Evolutionary conservation across 2,329 filamentous ascomycete genomes (phyloP).

Genomic region (Colletotrichum sp.): DNA sequence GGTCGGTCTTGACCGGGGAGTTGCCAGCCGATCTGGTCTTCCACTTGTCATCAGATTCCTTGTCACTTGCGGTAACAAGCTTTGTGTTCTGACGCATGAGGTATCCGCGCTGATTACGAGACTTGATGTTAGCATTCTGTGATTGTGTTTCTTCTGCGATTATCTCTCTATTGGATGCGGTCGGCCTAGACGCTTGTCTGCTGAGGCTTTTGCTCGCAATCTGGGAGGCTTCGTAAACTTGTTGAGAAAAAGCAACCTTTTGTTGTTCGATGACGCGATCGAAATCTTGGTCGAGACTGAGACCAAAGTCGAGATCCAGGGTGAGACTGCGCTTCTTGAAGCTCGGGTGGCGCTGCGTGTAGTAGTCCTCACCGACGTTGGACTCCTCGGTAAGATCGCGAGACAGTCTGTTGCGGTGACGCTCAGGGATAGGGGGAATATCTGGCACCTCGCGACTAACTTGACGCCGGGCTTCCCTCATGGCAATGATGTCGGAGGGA

Average conservation of each 20-base stretch:
- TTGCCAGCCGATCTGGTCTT: constrained; percentile 67
- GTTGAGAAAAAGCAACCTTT: constrained; percentile 76
- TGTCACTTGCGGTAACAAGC: constrained; percentile 89
- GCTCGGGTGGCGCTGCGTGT: constrained; percentile 69
- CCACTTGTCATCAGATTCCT: constrained; percentile 62
- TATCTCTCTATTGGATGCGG: not conserved
- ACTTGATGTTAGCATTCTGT: constrained; percentile 66
- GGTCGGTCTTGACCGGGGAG: constrained; percentile 76
- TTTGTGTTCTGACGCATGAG: constrained; percentile 99
- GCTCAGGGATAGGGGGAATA: constrained; percentile 66
- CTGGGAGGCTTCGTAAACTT: constrained; percentile 24
- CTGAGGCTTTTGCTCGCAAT: constrained; percentile 29
- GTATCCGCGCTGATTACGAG: constrained; percentile 87
- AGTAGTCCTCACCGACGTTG: constrained; percentile 42
- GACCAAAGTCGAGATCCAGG: constrained; percentile 79
- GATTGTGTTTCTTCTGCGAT: constrained; percentile 16
- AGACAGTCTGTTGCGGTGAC: constrained; percentile 61
- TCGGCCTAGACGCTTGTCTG: constrained; percentile 51
- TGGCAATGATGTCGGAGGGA: constrained; percentile 80
- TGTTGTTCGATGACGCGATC: constrained; percentile 93
- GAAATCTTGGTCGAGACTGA: constrained; percentile 91
- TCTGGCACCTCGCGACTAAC: constrained; percentile 76
- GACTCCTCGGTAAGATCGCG: constrained; percentile 48
- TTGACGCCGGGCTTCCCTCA: constrained; percentile 85
- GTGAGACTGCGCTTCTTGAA: constrained; percentile 85